Evolutionary conservation across 106 monocot genomes (phyloP), one percentile per base, ranked within the genome.

Genomic region (Agapanthus africanus): DNA sequence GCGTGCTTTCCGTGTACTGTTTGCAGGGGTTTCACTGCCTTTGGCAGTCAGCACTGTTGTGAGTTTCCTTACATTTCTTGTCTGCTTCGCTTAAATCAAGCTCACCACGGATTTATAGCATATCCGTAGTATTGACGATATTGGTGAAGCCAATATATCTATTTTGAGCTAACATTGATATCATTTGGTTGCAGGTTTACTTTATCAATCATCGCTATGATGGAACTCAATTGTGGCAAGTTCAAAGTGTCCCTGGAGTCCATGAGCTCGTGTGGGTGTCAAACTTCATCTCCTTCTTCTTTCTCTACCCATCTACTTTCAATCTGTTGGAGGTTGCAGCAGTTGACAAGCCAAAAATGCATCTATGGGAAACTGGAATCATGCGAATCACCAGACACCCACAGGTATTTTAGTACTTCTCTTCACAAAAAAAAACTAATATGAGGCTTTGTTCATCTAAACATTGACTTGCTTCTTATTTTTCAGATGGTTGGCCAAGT

Each of bases 401-500:
- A 19, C 91, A 97, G 86, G 95, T 93, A 71, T 54, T 4, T 39
- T 66, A 39, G 40, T 46, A 19, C 11, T 28, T 14, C 36, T 38
- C 23, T 37, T 64, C 28, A 19, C 61, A 19, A 61, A 36, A 4
- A n/a, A n/a, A n/a, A n/a, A n/a, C n/a, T 35, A 19, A 14, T 0
- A 19, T 1, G 16, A 36, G 61, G 32, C 25, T n/a, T 52, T 52
- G 44, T 10, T 13, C 56, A 36, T 61, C 27, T 36, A 7, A 35
- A 61, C 18, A 61, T 14, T 35, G 36, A 61, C 16, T 36, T 61
- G 19, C 6, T 59, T 36, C 11, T 54, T 36, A 56, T 38, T 30
- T 40, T 54, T 56, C 73, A 97, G 95, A 91, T 97, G 95, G 95
- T 97, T 44, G 95, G 95, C 23, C 95, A 97, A 69, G 88, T 97